These are phyloP conservation scores for Candida glaebosa DNA, from an alignment of 805 yeast species.

Conservation along the genomic window DNA sequence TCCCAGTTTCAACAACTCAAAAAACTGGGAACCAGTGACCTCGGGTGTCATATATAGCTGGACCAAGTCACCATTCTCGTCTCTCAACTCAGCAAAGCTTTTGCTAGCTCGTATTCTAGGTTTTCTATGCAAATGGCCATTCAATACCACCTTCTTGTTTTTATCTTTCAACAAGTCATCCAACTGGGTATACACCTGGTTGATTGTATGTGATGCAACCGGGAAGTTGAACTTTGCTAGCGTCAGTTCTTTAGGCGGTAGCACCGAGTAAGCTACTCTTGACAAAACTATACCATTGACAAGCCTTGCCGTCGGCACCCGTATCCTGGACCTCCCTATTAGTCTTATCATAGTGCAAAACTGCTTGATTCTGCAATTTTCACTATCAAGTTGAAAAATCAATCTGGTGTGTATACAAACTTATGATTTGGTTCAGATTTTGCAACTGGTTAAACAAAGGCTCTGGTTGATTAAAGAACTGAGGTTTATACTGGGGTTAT, in stretches of 20 bases:
- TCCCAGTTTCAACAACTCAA: constrained; percentile 42
- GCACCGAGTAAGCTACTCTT: constrained; percentile 1
- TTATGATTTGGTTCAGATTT: too few species aligned
- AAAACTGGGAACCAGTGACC: constrained; percentile 35
- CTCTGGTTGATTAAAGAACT: too few species aligned
- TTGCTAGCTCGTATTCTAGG: constrained; percentile 70
- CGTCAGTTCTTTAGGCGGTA: constrained; percentile 21
- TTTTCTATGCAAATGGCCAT: constrained; percentile 82
- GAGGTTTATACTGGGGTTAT: too few species aligned
- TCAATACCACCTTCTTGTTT: constrained; percentile 41
- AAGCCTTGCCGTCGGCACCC: not conserved
- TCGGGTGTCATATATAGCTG: constrained; percentile 48
- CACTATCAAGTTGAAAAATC: too few species aligned
- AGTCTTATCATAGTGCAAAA: too few species aligned
- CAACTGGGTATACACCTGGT: constrained; percentile 10
- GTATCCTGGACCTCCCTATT: not conserved
- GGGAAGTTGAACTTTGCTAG: constrained; percentile 34
- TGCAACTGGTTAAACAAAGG: too few species aligned
- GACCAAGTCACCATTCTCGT: constrained; percentile 59
- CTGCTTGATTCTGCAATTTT: too few species aligned
- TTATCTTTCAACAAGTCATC: constrained; percentile 9
- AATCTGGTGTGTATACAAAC: too few species aligned
- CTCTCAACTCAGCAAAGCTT: constrained; percentile 74
- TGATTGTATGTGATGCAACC: constrained; percentile 28
- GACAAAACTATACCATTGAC: not conserved